Base-by-base conservation (phyloP, 2,329 filamentous ascomycete species). In the Trichoderma cornu-damae region DNA sequence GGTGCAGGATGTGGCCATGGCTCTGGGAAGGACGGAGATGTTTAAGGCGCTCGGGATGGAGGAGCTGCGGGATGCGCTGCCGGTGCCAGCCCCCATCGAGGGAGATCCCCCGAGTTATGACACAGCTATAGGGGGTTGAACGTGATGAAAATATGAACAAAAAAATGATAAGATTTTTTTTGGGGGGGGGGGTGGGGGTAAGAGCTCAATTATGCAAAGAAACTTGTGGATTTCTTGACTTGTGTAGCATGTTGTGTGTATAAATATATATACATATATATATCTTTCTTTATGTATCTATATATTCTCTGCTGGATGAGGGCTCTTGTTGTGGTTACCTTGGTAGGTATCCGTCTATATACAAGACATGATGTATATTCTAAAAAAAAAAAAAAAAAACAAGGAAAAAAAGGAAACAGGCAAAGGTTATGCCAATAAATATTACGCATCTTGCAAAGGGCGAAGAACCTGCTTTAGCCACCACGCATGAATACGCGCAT, bases 401-500 rank as follows among this genome's bases (percentile, higher is more conserved):
- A 4, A 16, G 16, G 3, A 26, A 34, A 43, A 18, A 3, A 34
- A 47, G 9, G 16, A 6, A 2, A 37, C n/a, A 20, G 22, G 6
- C 6, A 26, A 24, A 30, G 18, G n/a, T 20, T n/a, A 47, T 14
- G 18, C 35, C 54, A 18, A 7, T n/a, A n/a, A n/a, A n/a, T n/a
- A n/a, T 12, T 48, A 20, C 37, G 37, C 34, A 35, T n/a, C 18
- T 26, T 61, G 67, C 50, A 58, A 56, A 40, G 62, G 58, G 43
- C 53, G 58, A n/a, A 72, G 48, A 55, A 72, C 88, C 72, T 93
- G 83, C 64, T 80, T 76, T 68, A 99, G 68, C 94, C 94, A 99
- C 94, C 94, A 97, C 4, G 83, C 79, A 72, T 99, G 94, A 67
- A 97, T 95, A 57, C 94, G 82, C 57, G 85, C 77, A 74, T 99